Conservation (phyloP, 352 stramenopile species). For the Globisporangium nodosum region DNA sequence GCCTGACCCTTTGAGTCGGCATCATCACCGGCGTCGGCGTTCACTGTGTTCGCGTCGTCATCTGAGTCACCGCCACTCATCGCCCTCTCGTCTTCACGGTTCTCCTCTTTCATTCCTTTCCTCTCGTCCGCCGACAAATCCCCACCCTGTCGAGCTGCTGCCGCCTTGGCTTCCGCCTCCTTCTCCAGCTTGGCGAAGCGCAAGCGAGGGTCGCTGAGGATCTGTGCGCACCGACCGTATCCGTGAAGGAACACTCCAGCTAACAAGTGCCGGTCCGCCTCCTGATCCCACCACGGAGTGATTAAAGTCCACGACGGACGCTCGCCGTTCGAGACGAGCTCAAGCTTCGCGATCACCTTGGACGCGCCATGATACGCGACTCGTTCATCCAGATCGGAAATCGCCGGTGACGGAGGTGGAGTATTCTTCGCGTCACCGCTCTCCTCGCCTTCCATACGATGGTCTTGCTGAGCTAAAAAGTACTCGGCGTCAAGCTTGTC, state of each 20-base stretch:
- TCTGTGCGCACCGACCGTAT: constrained; percentile 81
- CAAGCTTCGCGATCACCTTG: constrained; percentile 50
- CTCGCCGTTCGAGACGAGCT: constrained; percentile 63
- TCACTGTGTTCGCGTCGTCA: constrained; percentile 37
- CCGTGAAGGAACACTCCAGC: constrained; percentile 83
- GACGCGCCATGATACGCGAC: constrained; percentile 67
- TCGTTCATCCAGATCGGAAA: constrained; percentile 66
- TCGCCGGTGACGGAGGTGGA: constrained; percentile 18
- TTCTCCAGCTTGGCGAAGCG: constrained; percentile 68
- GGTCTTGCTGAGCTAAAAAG: constrained; percentile 12
- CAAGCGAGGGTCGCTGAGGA: constrained; percentile 65
- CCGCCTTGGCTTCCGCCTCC: constrained; percentile 15
- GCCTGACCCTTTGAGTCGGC: constrained; percentile 18
- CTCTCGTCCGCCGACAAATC: not conserved
- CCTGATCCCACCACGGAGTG: constrained; percentile 82
- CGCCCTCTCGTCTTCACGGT: constrained; percentile 17
- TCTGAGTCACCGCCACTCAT: constrained; percentile 49
- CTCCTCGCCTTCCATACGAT: constrained; percentile 9
- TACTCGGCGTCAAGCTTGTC: constrained; percentile 59
- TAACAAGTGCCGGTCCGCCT: constrained; percentile 72
- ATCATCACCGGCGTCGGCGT: constrained; percentile 23
- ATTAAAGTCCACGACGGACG: constrained; percentile 78
- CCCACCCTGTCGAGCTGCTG: not conserved
- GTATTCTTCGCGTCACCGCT: not conserved
- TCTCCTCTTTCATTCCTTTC: constrained; percentile 16